These are phyloP conservation scores for Leccinum obscurum DNA, from an alignment of 768 basidiomycete species.

Conservation along the genomic window DNA sequence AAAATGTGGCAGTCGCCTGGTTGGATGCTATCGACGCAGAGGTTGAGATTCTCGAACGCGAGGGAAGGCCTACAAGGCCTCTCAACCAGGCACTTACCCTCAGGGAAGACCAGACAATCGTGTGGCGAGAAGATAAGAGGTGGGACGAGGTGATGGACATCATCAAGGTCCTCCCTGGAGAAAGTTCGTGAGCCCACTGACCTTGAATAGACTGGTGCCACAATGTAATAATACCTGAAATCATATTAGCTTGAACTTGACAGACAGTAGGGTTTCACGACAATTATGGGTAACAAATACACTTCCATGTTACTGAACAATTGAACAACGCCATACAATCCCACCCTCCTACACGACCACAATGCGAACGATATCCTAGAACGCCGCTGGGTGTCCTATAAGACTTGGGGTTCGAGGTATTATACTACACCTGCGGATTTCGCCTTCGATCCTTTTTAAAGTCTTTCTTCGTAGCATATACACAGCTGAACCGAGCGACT, in stretches of 20 bases:
- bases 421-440: not conserved
- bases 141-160: conserved; percentile 54
- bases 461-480: conserved; percentile 56
- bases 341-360: not conserved
- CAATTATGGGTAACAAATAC: conserved; percentile 11
- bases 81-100: conserved; percentile 49
- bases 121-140: conserved; percentile 53
- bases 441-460: conserved; percentile 33
- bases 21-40: conserved; percentile 50
- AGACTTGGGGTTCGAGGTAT: not conserved
- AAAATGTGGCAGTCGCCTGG: conserved; percentile 54
- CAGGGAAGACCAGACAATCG: conserved; percentile 48
- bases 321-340: not conserved
- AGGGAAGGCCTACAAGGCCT: conserved; percentile 31
- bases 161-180: conserved; percentile 30
- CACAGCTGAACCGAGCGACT: conserved; percentile 56
- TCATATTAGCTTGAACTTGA: not conserved
- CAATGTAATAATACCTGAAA: not conserved
- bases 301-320: not conserved
- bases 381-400: not conserved
- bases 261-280: not conserved
- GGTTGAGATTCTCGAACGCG: conserved; percentile 39
- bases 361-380: not conserved
- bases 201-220: not conserved
- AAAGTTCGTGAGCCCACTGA: conserved; percentile 8